phyloP scores from a whole-genome alignment of 2,329 filamentous ascomycete species.

The Trichoderma pleuroti region DNA sequence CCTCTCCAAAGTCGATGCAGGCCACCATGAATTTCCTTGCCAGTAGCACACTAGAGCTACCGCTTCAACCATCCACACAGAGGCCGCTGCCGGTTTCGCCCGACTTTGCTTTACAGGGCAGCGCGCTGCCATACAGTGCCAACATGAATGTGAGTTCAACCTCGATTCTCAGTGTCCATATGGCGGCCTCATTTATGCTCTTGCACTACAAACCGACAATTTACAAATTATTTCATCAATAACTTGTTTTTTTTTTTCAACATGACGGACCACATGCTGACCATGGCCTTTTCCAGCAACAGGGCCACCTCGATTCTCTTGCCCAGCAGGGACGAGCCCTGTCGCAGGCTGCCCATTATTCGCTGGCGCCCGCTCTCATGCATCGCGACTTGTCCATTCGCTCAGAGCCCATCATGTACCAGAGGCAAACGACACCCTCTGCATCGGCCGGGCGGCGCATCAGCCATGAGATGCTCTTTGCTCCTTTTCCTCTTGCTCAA shows the following conservation, averaged over 20 bases:
- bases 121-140: neutral
- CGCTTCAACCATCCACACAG: no score
- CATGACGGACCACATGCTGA: neutral
- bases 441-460: neutral
- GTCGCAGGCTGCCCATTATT: slow-evolving; percentile 29
- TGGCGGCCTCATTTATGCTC: neutral
- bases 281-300: neutral
- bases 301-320: neutral
- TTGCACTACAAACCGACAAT: neutral
- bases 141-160: neutral
- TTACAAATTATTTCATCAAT: neutral
- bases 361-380: slow-evolving; percentile 38
- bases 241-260: neutral
- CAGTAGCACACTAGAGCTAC: neutral
- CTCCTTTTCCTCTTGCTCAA: neutral
- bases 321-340: neutral
- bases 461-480: neutral
- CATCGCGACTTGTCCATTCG: slow-evolving; percentile 43
- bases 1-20: neutral
- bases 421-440: neutral
- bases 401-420: slow-evolving; percentile 32
- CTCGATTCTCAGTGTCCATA: neutral
- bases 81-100: no score
- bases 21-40: neutral
- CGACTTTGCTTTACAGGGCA: neutral